Evolutionary conservation across 129 eudicot species (phyloP).

Genomic region (Apium graveolens): DNA sequence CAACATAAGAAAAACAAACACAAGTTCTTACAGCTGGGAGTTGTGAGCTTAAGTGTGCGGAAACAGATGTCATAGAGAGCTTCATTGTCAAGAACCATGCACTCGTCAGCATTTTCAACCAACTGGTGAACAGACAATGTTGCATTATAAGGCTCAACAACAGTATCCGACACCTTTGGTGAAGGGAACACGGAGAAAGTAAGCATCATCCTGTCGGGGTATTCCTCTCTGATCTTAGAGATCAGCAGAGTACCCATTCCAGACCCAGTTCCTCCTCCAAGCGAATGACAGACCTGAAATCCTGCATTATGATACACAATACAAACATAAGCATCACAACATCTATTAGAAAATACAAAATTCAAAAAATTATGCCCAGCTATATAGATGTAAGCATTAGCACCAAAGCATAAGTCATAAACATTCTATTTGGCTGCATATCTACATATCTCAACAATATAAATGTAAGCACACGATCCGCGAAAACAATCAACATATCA

Average conservation of each 20-base stretch:
- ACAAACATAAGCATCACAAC: background rate
- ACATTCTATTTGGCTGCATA: background rate
- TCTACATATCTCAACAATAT: no score
- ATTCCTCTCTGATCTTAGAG: constrained; percentile 26
- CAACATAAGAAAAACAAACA: background rate
- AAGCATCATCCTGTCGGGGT: constrained; percentile 27
- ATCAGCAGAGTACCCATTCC: constrained; percentile 24
- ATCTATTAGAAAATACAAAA: background rate
- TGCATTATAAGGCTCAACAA: constrained; percentile 23
- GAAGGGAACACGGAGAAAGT: constrained; percentile 25
- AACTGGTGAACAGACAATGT: constrained; percentile 24
- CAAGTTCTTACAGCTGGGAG: constrained; percentile 15
- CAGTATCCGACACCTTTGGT: constrained; percentile 25
- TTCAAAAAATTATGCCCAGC: no score
- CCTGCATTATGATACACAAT: constrained; percentile 11
- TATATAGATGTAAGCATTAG: no score
- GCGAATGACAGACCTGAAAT: constrained; percentile 25
- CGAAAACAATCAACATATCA: no score
- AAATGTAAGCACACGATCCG: no score
- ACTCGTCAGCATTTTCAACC: constrained; percentile 27
- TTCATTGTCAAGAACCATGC: constrained; percentile 25
- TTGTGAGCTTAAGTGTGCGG: constrained; percentile 23
- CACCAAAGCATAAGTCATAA: background rate
- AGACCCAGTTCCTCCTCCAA: constrained; percentile 26
- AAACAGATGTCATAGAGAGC: constrained; percentile 24